Evolutionary conservation across 495 filamentous ascomycete species (phyloP).

Genomic region (Talaromyces proteolyticus): DNA sequence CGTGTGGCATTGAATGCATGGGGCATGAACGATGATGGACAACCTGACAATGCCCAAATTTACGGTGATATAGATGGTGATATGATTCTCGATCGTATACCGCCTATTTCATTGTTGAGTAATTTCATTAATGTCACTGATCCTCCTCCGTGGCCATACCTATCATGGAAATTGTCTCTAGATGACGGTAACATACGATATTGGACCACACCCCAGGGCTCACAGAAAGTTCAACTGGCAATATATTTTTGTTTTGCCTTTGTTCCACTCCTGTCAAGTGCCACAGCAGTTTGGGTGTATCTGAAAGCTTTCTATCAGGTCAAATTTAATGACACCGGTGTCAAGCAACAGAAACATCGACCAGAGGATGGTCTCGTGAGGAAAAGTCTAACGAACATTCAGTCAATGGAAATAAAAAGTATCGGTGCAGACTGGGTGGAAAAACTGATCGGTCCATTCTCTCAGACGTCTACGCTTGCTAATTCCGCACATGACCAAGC

Average conservation of each 20-base stretch:
- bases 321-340: constrained; percentile 43
- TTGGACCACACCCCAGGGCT: constrained; percentile 33
- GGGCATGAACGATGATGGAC: constrained; percentile 39
- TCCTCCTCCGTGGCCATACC: constrained; percentile 32
- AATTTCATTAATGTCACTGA: constrained; percentile 43
- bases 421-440: not conserved
- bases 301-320: constrained; percentile 43
- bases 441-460: not conserved
- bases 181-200: constrained; percentile 42
- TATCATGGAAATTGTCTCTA: constrained; percentile 36
- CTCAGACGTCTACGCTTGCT: not conserved
- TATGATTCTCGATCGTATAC: constrained; percentile 32
- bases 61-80: constrained; percentile 48
- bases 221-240: constrained; percentile 29
- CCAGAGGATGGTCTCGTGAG: not conserved
- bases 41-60: constrained; percentile 39
- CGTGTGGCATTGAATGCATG: constrained; percentile 42
- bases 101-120: constrained; percentile 29
- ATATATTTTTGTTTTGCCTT: constrained; percentile 39
- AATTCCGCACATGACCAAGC: constrained; percentile 11
- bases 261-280: constrained; percentile 32
- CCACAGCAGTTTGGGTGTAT: constrained; percentile 36
- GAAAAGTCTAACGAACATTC: not conserved
- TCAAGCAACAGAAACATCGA: constrained; percentile 20
- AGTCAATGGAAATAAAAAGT: not conserved